Conservation (phyloP, 1,284 basidiomycete species). For the Cutaneotrichosporon cavernicola region DNA sequence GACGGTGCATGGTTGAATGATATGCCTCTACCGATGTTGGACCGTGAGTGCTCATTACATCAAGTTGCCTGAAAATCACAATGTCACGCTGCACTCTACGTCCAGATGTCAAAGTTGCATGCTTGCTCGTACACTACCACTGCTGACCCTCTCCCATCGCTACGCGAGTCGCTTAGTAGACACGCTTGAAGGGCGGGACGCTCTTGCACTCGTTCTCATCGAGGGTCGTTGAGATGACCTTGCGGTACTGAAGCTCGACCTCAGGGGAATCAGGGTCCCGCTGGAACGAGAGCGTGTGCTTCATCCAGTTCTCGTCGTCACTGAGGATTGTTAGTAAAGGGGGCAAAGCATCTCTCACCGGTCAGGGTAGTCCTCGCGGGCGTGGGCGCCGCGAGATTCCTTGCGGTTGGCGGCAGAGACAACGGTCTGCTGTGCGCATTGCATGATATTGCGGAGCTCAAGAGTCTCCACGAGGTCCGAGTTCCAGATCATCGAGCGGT, state of each 20-base stretch:
- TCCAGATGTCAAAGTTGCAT: conserved; percentile 4
- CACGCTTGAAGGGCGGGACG: conserved; percentile 27
- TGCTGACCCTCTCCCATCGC: neutral
- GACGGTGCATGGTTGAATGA: neutral
- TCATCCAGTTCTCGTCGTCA: conserved; percentile 69
- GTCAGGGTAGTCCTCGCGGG: conserved; percentile 75
- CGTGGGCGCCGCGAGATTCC: conserved; percentile 49
- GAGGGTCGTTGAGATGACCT: conserved; percentile 63
- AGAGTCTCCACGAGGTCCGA: conserved; percentile 97
- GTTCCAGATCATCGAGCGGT: conserved; percentile 99
- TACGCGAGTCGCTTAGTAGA: conserved; percentile 18
- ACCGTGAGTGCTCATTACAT: neutral
- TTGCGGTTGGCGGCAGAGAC: conserved; percentile 91
- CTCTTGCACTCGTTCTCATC: conserved; percentile 59
- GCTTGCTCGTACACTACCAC: conserved; percentile 9
- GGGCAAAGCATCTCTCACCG: conserved; percentile 42
- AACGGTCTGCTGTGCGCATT: conserved; percentile 94
- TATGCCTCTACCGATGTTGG: neutral
- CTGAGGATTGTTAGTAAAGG: neutral
- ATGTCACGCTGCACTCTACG: neutral
- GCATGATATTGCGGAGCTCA: conserved; percentile 93
- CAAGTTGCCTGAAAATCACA: neutral
- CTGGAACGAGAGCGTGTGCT: conserved; percentile 86
- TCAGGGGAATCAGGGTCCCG: conserved; percentile 68
- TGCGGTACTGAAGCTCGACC: conserved; percentile 86